Base-by-base conservation (phyloP, 2,329 filamentous ascomycete genomes). In the Dactylellina haptotyla region DNA sequence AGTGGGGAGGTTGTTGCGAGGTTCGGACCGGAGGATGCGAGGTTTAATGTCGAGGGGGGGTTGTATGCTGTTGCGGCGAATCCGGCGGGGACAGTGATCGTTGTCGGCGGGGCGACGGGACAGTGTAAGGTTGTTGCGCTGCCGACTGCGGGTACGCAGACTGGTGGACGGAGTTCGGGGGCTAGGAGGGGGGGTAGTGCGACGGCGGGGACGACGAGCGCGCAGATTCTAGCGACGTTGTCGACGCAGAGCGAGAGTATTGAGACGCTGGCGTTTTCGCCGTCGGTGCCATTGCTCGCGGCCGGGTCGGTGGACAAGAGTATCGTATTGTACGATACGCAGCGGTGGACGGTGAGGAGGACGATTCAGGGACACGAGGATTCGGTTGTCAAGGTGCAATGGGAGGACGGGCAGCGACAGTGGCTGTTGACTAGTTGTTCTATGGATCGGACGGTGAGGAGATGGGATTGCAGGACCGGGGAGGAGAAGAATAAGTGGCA, bases 361-460 rank as follows among this genome's bases (percentile, higher is more conserved):
- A 89, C 93, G 79, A 91, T 98, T 76, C 54, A 93, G 92, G 0
- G 94, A 96, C 80, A 93, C 76, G 90, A 92, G n/a, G 90, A 90
- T 78, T 90, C 92, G 0, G 92, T 99, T 18, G 94, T 98, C 75
- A 94, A 96, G 82, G 88, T 98, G 3, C 92, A 97, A 72, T 99
- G 97, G 79, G 87, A 96, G 69, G 84, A 84, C 79, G 83, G 79
- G 80, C 82, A 78, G 66, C 83, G 79, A 77, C 85, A 82, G 67
- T 94, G 87, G 88, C 79, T 96, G 75, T 83, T 98, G 59, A 98
- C 94, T 1, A 92, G 88, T 75, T 93, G 89, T 77, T 95, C 95
- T 6, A 92, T 97, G 85, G 95, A 99, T 79, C 94, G 95, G 16
- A 92, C 93, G 0, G 87, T 99, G 18, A 85, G 92, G 78, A 85